Evolutionary conservation across 306 rosid genomes (phyloP), one percentile per base, ranked within the genome.

Genomic region (Cicer cuneatum): DNA sequence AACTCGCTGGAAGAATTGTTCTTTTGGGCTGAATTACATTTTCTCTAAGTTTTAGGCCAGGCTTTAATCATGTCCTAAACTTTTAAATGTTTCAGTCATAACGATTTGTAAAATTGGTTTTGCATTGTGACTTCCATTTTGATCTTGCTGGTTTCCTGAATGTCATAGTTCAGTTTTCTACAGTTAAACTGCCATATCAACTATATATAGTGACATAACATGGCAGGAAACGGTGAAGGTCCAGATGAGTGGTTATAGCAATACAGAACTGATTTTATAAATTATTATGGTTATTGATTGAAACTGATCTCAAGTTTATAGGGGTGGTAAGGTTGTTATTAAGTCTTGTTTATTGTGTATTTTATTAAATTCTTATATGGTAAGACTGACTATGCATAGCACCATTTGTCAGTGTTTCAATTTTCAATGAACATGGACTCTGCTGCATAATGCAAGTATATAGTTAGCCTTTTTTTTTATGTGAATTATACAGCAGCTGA

Each of bases 271-370:
- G 77, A 58, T 61, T 80, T 72, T 45, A 53, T 77, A 80, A 72
- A 83, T 66, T 59, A 19, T 75, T 66, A 19, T 75, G 78, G 73
- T 19, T 63, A 41, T 53, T 45, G 76, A 52, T 67, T 39, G 81
- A 66, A 74, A 66, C 81, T 46, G 19, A 46, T 64, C 59, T 78
- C 46, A 66, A 57, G 64, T 60, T 65, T 65, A 71, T 63, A 60
- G 78, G 67, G 56, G 42, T 76, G 81, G 62, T 41, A 21, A 53
- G 69, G 80, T 76, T 80, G 66, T 76, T 77, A 48, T 53, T 67
- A 68, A 73, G 85, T 56, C 72, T 66, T 59, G 78, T 74, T 73
- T 60, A 68, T 56, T 57, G 79, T 78, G 82, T 84, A 72, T 75
- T 66, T 65, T 79, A 57, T 57, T 46, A 39, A 64, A 62, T 67